Evolutionary conservation across 2,329 filamentous ascomycete genomes (phyloP).

Genomic region (Apiospora pterosperma): DNA sequence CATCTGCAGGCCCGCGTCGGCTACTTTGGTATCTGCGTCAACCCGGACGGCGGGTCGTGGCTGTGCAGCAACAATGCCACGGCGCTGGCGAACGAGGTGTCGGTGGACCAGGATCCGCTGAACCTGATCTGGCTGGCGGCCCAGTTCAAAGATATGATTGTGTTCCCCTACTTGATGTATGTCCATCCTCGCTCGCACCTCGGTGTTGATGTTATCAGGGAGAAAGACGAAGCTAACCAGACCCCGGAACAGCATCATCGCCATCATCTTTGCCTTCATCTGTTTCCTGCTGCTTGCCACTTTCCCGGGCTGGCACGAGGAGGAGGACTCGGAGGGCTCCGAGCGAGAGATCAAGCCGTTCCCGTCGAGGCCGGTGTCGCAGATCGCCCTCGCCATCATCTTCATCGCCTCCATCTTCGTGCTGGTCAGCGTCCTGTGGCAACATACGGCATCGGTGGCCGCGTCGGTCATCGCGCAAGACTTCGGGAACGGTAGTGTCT

Average conservation of each 20-base stretch:
- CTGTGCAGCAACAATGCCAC: conserved; percentile 98
- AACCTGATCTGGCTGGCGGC: conserved; percentile 96
- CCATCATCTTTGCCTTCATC: conserved; percentile 94
- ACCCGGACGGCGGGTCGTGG: conserved; percentile 84
- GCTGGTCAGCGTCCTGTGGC: conserved; percentile 77
- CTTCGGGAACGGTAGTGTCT: conserved; percentile 33
- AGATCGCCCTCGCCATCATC: conserved; percentile 89
- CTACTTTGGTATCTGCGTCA: conserved; percentile 97
- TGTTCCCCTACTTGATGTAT: conserved; percentile 94
- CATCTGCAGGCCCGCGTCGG: conserved; percentile 87
- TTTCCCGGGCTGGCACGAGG: conserved; percentile 96
- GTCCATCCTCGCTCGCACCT: conserved; percentile 28
- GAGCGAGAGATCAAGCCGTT: conserved; percentile 93
- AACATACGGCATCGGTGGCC: conserved; percentile 94
- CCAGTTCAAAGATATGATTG: conserved; percentile 97
- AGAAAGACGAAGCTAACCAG: neutral
- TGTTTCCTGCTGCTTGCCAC: conserved; percentile 93
- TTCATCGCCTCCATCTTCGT: conserved; percentile 72
- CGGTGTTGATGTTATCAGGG: neutral
- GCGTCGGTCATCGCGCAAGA: conserved; percentile 77
- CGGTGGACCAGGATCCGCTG: conserved; percentile 88
- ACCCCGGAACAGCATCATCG: conserved; percentile 70
- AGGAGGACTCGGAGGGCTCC: conserved; percentile 74
- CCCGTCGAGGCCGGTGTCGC: conserved; percentile 85
- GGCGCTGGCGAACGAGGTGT: conserved; percentile 82